Conservation (phyloP, 2,329 filamentous ascomycete species). For the Pseudogymnoascus sp. region DNA sequence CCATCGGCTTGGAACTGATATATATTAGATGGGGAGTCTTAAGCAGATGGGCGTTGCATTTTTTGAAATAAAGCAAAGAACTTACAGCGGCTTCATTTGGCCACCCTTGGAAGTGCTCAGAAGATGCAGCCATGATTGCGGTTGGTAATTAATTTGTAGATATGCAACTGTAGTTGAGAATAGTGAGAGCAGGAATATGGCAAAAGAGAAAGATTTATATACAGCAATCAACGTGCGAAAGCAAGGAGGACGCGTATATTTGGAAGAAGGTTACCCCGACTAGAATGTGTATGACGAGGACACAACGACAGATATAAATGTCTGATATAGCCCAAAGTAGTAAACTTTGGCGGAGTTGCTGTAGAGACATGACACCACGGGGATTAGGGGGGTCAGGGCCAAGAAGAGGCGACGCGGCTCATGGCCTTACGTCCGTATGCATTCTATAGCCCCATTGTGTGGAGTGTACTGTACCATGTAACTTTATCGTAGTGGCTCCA, state of each 20-base stretch:
- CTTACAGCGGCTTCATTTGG: constrained; percentile 1
- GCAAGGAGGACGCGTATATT: constrained; percentile 4
- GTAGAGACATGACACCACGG: neutral
- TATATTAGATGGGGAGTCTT: neutral
- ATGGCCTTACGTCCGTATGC: constrained; percentile 1
- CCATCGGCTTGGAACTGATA: neutral
- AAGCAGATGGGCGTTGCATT: neutral
- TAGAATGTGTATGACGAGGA: constrained; percentile 12
- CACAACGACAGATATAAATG: constrained; percentile 22
- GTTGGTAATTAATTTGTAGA: neutral
- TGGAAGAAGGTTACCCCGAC: neutral
- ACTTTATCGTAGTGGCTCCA: neutral
- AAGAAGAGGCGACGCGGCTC: neutral
- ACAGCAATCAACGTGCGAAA: neutral
- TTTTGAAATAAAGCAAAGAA: too few species aligned
- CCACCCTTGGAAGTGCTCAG: neutral
- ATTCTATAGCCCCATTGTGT: neutral
- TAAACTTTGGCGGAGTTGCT: constrained; percentile 18
- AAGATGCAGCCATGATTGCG: neutral
- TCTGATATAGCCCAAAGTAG: constrained; percentile 17
- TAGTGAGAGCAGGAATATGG: neutral
- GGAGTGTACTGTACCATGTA: neutral
- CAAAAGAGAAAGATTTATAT: neutral
- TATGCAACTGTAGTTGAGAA: neutral
- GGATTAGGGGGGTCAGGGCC: neutral